Percentiles rank a stretch among this genome's conserved stretches.
Conservation (phyloP, 768 basidiomycete species). For the Phallus indusiatus region DNA sequence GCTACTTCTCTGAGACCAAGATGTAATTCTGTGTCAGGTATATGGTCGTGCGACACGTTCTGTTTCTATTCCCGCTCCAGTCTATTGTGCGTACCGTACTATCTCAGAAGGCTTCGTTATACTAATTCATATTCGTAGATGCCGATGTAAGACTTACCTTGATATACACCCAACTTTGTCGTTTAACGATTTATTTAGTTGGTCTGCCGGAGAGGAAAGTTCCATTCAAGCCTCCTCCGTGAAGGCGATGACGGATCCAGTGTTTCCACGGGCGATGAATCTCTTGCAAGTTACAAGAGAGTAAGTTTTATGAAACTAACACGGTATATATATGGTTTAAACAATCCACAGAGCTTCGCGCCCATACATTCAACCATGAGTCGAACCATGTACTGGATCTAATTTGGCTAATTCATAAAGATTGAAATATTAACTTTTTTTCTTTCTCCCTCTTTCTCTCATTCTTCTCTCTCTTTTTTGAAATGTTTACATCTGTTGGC, state of each 20-base stretch:
- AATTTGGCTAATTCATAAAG: too few species aligned
- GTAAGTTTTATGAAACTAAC: background rate
- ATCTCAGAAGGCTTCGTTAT: background rate
- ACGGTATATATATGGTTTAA: background rate
- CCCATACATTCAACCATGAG: background rate
- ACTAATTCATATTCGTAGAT: constrained; percentile 25
- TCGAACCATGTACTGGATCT: background rate
- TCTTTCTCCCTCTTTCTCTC: too few species aligned
- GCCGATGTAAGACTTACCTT: constrained; percentile 37
- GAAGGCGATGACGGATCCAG: background rate
- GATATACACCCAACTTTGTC: too few species aligned
- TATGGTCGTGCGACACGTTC: constrained; percentile 47
- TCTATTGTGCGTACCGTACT: constrained; percentile 40
- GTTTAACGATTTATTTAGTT: constrained; percentile 25
- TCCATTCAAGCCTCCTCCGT: constrained; percentile 27
- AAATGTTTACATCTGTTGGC: too few species aligned
- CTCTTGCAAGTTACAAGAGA: background rate
- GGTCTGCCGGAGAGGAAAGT: constrained; percentile 43
- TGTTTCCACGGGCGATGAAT: background rate
- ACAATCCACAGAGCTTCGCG: background rate
- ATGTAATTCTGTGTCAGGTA: background rate
- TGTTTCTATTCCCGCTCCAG: constrained; percentile 50
- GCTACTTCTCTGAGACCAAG: background rate
- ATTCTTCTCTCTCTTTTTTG: too few species aligned
- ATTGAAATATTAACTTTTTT: too few species aligned